Conservation (phyloP, 805 yeast species). For the Yarrowia sp. region DNA sequence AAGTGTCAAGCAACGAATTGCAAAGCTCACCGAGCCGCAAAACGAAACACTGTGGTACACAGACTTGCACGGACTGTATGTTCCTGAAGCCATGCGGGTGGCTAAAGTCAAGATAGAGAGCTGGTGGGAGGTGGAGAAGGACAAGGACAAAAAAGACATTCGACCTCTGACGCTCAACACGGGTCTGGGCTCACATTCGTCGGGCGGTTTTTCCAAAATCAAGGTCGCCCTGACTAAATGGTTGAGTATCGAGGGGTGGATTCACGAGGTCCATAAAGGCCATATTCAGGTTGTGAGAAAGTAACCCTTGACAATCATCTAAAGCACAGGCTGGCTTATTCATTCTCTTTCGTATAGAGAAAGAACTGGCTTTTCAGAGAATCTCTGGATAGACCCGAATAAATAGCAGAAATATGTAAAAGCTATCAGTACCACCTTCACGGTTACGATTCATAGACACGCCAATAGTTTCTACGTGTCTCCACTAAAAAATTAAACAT, state of each 20-base stretch:
- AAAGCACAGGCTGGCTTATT: too few species aligned
- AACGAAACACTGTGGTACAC: constrained; percentile 1
- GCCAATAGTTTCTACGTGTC: too few species aligned
- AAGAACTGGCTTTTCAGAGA: too few species aligned
- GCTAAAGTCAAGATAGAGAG: not conserved
- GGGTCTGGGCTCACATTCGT: not conserved
- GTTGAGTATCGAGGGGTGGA: not conserved
- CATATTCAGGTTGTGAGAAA: constrained; percentile 7
- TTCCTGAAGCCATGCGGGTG: not conserved
- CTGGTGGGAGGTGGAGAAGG: constrained; percentile 5
- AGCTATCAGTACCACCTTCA: too few species aligned
- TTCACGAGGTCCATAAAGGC: not conserved
- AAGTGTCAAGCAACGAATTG: not conserved
- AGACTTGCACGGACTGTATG: not conserved
- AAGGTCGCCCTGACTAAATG: not conserved
- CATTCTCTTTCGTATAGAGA: too few species aligned
- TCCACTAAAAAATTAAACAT: not conserved
- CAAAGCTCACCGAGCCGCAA: not conserved
- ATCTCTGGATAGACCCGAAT: too few species aligned
- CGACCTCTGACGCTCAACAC: not conserved
- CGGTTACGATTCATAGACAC: too few species aligned
- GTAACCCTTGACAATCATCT: too few species aligned
- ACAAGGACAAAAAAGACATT: not conserved
- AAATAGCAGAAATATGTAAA: too few species aligned
- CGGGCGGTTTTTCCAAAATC: not conserved